Evolutionary conservation across 768 basidiomycete species (phyloP).

Genomic region (Suillus subluteus): DNA sequence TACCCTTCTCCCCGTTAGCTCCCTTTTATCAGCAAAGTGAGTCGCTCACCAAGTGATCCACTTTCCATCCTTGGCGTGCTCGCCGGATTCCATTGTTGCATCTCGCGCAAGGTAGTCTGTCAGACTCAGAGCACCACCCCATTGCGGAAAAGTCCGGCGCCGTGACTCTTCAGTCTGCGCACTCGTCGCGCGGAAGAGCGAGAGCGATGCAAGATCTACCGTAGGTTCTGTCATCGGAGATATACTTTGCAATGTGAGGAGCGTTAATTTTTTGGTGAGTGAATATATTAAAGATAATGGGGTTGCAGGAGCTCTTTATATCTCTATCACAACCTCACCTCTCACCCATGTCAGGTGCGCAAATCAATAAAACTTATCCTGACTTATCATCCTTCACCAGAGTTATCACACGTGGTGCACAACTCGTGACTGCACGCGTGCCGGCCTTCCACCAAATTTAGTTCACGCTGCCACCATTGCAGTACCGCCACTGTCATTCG

Average conservation of each 20-base stretch:
- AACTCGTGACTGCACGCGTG: not conserved
- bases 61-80: slow-evolving; percentile 48
- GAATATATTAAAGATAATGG: not conserved
- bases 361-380: slow-evolving; percentile 1
- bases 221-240: not conserved
- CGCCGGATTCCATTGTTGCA: slow-evolving; percentile 40
- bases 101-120: slow-evolving; percentile 52
- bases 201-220: slow-evolving; percentile 32
- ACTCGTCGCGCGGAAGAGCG: slow-evolving; percentile 51
- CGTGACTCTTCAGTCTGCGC: slow-evolving; percentile 48
- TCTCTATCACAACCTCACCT: not conserved
- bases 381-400: not conserved
- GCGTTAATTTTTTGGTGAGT: not conserved
- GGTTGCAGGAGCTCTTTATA: slow-evolving; percentile 1
- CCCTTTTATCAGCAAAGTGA: not conserved
- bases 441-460: slow-evolving; percentile 1
- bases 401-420: not conserved
- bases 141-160: slow-evolving; percentile 41
- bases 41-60: slow-evolving; percentile 52
- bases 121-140: slow-evolving; percentile 47
- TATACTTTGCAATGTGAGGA: not conserved
- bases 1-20: slow-evolving; percentile 45
- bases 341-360: slow-evolving; percentile 3
- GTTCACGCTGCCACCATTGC: not conserved
- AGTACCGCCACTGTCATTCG: not conserved